Evolutionary conservation across 176 grass and related monocot genomes (phyloP), one percentile per base, ranked within the genome.

Genomic region (Carex scoparia): DNA sequence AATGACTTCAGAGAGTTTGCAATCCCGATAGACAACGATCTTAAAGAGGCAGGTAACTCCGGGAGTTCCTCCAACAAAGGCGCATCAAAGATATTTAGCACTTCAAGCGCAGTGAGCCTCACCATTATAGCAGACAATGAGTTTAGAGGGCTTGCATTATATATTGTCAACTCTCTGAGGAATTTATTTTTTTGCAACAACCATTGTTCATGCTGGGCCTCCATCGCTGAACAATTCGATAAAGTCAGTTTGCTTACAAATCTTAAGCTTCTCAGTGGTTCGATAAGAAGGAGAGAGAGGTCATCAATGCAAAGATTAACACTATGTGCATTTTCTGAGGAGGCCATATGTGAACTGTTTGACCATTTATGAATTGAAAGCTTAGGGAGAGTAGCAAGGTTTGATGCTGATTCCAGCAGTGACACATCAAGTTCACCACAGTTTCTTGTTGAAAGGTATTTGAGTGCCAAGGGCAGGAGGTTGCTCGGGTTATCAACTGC

Each of bases 1-100:
- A 92, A 72, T 5, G 81, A 85, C 9, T 77, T 72, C 51, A 87
- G 58, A 38, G 84, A 81, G 4, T 5, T 83, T 57, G 87, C 85
- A 61, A 42, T 12, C 0, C 1, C 0, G 0, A 69, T 37, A 16
- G 0, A 10, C 40, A 46, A 48, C 3, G 0, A 4, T 0, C 5
- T 10, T 13, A 90, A 57, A 55, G 79, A 86, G 30, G 69, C 10
- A 51, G 90, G 88, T 14, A 90, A 14, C 35, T 84, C 14, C 32
- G 71, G 71, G 63, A 90, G 62, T 35, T 85, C 87, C 11, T 30
- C 28, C 51, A 92, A 78, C 69, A 79, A 67, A 10, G 0, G 40
- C 35, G 64, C 85, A 18, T 5, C 32, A 10, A 0, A 16, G 16
- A 90, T 54, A 0, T 0, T 0, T 0, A 90, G 42, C 0, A 1